Percentiles rank a stretch among this genome's conserved stretches.
Evolutionary conservation across 2,329 filamentous ascomycete genomes (phyloP).

Genomic region (Scedosporium dehoogii): DNA sequence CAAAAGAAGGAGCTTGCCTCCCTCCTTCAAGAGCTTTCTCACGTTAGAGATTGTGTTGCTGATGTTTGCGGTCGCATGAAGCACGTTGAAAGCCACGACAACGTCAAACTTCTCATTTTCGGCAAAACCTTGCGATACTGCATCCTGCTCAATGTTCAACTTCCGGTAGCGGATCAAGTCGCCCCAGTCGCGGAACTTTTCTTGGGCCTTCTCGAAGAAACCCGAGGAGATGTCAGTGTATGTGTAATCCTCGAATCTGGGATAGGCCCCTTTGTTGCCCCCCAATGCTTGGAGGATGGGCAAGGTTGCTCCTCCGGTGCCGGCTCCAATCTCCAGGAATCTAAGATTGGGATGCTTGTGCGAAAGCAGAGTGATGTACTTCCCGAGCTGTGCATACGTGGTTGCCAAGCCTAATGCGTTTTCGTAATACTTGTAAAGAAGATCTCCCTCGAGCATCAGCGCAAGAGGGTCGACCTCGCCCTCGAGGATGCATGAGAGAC

Average conservation of each 20-base stretch:
- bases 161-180: constrained; percentile 15
- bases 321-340: constrained; percentile 30
- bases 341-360: constrained; percentile 19
- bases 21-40: constrained; percentile 15
- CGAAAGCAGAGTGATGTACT: constrained; percentile 1
- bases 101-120: constrained; percentile 12
- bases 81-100: constrained; percentile 17
- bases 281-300: constrained; percentile 19
- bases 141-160: constrained; percentile 12
- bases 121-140: constrained; percentile 11
- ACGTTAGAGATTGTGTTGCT: constrained; percentile 13
- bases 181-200: constrained; percentile 5
- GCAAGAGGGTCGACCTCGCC: constrained; percentile 21
- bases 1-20: constrained; percentile 12
- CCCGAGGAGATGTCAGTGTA: constrained; percentile 29
- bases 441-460: constrained; percentile 23
- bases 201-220: constrained; percentile 21
- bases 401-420: neutral
- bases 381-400: constrained; percentile 8
- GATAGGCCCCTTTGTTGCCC: constrained; percentile 12
- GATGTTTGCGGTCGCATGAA: constrained; percentile 20
- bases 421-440: constrained; percentile 18
- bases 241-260: constrained; percentile 20
- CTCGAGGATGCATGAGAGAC: neutral
- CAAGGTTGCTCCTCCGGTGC: constrained; percentile 24